Evolutionary conservation across 1,284 basidiomycete species (phyloP).

Genomic region (Pseudozyma tsukubaensis): DNA sequence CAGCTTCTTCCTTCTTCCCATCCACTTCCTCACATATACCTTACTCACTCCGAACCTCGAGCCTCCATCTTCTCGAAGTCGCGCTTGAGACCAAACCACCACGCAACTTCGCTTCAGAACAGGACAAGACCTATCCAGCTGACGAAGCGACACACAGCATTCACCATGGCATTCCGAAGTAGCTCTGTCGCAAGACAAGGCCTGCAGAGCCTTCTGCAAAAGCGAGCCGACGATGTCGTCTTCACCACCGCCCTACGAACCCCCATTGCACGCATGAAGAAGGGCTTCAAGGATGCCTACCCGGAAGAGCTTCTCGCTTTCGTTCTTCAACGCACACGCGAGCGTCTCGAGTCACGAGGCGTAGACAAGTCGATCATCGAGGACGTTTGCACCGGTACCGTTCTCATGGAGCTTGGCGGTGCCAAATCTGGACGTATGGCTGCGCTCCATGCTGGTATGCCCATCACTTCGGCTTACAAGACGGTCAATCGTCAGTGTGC

Average conservation of each 20-base stretch:
- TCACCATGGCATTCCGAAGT: slow-evolving; percentile 56
- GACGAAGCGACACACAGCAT: not conserved
- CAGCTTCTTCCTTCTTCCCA: too few relatives aligned
- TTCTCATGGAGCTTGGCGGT: slow-evolving; percentile 70
- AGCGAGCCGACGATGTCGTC: slow-evolving; percentile 63
- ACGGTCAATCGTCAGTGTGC: slow-evolving; percentile 70
- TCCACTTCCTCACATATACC: too few relatives aligned
- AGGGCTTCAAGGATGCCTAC: slow-evolving; percentile 67
- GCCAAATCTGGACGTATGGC: slow-evolving; percentile 69
- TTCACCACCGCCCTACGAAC: slow-evolving; percentile 69
- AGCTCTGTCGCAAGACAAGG: slow-evolving; percentile 37
- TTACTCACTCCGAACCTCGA: too few relatives aligned
- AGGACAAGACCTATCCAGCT: not conserved
- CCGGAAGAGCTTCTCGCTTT: slow-evolving; percentile 68
- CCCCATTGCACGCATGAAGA: slow-evolving; percentile 67
- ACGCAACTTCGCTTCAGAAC: not conserved
- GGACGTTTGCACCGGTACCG: slow-evolving; percentile 69
- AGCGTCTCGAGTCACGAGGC: slow-evolving; percentile 65
- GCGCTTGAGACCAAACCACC: too few relatives aligned
- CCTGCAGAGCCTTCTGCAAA: slow-evolving; percentile 55
- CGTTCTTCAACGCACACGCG: slow-evolving; percentile 64
- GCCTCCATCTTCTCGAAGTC: too few relatives aligned
- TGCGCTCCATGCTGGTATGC: slow-evolving; percentile 67
- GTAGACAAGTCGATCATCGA: slow-evolving; percentile 67
- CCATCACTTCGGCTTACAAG: slow-evolving; percentile 43